phyloP scores from a whole-genome alignment of 1,139 yeast species.

The Kodamaea sp. region DNA sequence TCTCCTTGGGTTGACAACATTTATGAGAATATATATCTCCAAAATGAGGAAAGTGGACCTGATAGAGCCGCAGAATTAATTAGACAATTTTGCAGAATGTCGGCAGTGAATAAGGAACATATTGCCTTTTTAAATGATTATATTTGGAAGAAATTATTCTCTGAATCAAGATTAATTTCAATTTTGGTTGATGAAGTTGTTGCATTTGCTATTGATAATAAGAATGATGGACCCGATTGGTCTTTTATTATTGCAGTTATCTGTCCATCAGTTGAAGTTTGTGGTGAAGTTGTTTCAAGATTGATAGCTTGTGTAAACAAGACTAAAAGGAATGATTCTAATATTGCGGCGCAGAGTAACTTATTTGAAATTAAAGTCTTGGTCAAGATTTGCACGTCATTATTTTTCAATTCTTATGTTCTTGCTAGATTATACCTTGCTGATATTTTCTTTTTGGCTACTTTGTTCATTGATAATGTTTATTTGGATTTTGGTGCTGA shows the following conservation, averaged over 20 bases:
- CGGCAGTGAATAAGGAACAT: conserved; percentile 46
- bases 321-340: conserved; percentile 44
- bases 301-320: conserved; percentile 51
- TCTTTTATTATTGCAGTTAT: conserved; percentile 57
- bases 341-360: conserved; percentile 57
- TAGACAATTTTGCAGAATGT: conserved; percentile 59
- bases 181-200: conserved; percentile 70
- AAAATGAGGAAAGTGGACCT: conserved; percentile 54
- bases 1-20: conserved; percentile 81
- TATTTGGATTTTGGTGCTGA: conserved; percentile 66
- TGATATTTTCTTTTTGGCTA: conserved; percentile 66
- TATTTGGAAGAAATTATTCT: conserved; percentile 68
- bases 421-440: conserved; percentile 68
- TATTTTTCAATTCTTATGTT: conserved; percentile 69
- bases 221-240: conserved; percentile 72
- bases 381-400: conserved; percentile 60
- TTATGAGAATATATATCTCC: conserved; percentile 52
- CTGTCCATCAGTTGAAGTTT: conserved; percentile 71
- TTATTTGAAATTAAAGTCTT: conserved; percentile 74
- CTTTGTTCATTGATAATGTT: conserved; percentile 71
- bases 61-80: conserved; percentile 60
- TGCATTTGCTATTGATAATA: conserved; percentile 70
- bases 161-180: conserved; percentile 57
- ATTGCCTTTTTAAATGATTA: conserved; percentile 42
- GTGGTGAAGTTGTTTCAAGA: conserved; percentile 61